A percentile compares a stretch with the other conserved stretches of the same genome.
phyloP scores from a whole-genome alignment of 352 stramenopile species.

The Phytophthora hibernalis region DNA sequence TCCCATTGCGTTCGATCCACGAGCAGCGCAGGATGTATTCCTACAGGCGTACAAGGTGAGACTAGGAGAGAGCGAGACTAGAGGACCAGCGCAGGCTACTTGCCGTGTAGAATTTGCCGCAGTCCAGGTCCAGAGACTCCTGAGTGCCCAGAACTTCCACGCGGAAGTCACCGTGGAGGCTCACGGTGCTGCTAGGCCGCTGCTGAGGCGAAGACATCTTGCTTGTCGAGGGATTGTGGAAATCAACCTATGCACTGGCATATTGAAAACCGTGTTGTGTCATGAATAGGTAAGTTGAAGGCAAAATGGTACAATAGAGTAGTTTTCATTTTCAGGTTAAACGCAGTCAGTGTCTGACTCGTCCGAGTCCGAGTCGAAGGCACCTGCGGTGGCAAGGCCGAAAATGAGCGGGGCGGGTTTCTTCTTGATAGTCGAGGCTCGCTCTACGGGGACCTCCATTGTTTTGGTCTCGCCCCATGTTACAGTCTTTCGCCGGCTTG shows the following conservation, averaged over 20 bases:
- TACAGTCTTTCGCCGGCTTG: slow-evolving; percentile 30
- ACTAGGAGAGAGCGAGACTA: neutral
- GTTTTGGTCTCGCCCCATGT: slow-evolving; percentile 36
- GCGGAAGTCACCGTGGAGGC: slow-evolving; percentile 64
- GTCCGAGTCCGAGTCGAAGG: slow-evolving; percentile 62
- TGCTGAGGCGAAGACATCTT: slow-evolving; percentile 36
- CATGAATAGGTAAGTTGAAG: neutral
- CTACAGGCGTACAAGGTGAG: slow-evolving; percentile 30
- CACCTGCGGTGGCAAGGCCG: slow-evolving; percentile 57
- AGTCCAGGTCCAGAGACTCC: slow-evolving; percentile 85
- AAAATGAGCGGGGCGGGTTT: slow-evolving; percentile 58
- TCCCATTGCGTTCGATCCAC: slow-evolving; percentile 62
- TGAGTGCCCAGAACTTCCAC: slow-evolving; percentile 82
- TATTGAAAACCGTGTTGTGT: slow-evolving; percentile 2
- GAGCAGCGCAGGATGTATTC: slow-evolving; percentile 88
- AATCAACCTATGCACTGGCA: neutral
- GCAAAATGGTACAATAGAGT: neutral
- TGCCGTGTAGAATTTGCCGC: slow-evolving; percentile 89
- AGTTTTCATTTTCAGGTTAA: slow-evolving; percentile 30
- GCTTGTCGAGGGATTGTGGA: neutral
- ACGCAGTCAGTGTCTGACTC: no score
- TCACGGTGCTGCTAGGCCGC: slow-evolving; percentile 34
- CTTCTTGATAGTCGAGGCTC: slow-evolving; percentile 9
- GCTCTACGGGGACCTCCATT: slow-evolving; percentile 13
- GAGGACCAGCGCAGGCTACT: neutral